Percentiles rank a stretch among this genome's conserved stretches.
Evolutionary conservation across 2,329 filamentous ascomycete genomes (phyloP).

Genomic region (Plenodomus lindquistii): DNA sequence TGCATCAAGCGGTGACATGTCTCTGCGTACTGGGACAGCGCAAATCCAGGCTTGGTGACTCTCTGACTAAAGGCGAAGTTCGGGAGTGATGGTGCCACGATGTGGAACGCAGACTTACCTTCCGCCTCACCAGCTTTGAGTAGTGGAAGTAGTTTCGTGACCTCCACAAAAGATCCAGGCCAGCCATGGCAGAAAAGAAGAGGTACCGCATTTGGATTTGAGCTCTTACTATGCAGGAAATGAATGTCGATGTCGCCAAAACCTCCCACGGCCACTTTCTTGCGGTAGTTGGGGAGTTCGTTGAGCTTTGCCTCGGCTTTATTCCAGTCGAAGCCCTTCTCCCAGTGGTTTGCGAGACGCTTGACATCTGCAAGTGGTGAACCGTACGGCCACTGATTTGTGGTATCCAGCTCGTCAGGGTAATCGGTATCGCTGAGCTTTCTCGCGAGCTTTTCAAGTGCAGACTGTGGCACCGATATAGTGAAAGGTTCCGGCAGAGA

Average conservation of each 20-base stretch:
- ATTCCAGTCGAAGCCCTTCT: conserved; percentile 63
- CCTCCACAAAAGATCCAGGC: conserved; percentile 72
- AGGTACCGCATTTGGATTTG: conserved; percentile 60
- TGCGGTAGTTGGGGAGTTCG: conserved; percentile 62
- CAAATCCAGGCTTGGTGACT: conserved; percentile 60
- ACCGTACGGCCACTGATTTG: conserved; percentile 61
- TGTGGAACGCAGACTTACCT: conserved; percentile 54
- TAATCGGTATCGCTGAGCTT: conserved; percentile 60
- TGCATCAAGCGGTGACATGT: conserved; percentile 70
- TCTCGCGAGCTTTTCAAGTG: conserved; percentile 57
- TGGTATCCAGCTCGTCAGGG: conserved; percentile 57
- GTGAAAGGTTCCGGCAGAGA: conserved; percentile 27
- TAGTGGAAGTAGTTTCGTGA: conserved; percentile 61
- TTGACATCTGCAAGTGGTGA: conserved; percentile 64
- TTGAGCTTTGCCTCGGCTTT: conserved; percentile 63
- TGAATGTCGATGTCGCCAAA: conserved; percentile 66
- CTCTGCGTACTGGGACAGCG: conserved; percentile 64
- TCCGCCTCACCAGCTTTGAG: conserved; percentile 40
- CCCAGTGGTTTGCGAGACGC: conserved; percentile 62
- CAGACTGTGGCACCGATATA: conserved; percentile 43
- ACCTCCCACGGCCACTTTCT: conserved; percentile 58
- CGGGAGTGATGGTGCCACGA: conserved; percentile 59
- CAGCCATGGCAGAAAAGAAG: conserved; percentile 71
- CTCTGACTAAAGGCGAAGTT: conserved; percentile 60
- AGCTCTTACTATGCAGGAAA: conserved; percentile 64